Base-by-base conservation (phyloP, 2,329 filamentous ascomycete genomes). In the Venturia aucupariae region DNA sequence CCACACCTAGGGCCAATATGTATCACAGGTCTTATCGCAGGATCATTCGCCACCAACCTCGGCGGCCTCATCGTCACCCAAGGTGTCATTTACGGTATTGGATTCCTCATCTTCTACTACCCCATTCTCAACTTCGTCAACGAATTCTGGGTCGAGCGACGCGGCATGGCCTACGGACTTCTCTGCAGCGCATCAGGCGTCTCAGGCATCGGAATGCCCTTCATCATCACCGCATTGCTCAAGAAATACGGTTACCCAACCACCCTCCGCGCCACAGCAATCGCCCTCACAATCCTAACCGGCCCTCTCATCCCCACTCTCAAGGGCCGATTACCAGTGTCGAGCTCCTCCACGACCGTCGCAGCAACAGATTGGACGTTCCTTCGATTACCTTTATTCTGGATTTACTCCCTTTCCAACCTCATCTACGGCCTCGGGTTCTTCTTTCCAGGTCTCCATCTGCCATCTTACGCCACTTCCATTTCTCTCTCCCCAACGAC, bases 51-150 rank as follows among this genome's bases (percentile, higher is more conserved):
- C 3, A 66, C 68, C 0, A 71, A 70, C 0, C 64, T 79, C 6
- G 68, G 69, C n/a, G 68, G 64, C 0, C 72, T 77, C 64, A 76
- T 79, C 59, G 69, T 73, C 5, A 78, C 76, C 0, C 77, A 78
- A 65, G 77, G 77, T 8, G 70, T 78, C 0, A 68, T 73, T 5
- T 77, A 77, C 57, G 76, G 76, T 4, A 24, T 77, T 0, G 76
- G 77, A 1, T 78, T 78, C 65, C 66, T 75, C 10, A 73, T 75
- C 30, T 71, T 78, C 64, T 74, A 73, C 30, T 76, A 68, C 35
- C 70, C 77, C 10, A 74, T 77, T 48, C 62, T 78, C 30, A 72
- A 67, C 62, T 77, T 78, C 74, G 68, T 78, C 24, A 74, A 78
- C 65, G 76, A 78, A 63, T 78, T 68, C 67, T 78, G 72, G 72